Percentiles rank a stretch among this genome's conserved stretches.
These are phyloP conservation scores for Leucocoprinus leucothites DNA, from an alignment of 768 basidiomycete genomes.

Conservation along the genomic window DNA sequence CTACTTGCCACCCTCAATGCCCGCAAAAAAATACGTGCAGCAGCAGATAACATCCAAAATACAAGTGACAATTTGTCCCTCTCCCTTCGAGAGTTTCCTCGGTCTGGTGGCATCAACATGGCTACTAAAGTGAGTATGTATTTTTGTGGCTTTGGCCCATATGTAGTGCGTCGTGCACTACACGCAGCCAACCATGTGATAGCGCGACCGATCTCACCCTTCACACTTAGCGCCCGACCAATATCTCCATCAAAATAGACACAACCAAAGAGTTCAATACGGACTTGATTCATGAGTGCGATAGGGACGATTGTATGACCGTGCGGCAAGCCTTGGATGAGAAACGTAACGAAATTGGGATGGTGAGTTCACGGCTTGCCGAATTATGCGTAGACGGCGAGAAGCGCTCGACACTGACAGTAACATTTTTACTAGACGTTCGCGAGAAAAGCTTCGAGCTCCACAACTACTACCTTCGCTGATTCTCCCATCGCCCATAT, in stretches of 20 bases:
- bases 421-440: not conserved
- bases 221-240: constrained; percentile 32
- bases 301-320: constrained; percentile 18
- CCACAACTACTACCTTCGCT: constrained; percentile 1
- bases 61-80: constrained; percentile 38
- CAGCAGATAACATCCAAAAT: constrained; percentile 35
- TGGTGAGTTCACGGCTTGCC: constrained; percentile 3
- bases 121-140: not conserved
- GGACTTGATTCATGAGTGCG: constrained; percentile 34
- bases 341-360: constrained; percentile 5
- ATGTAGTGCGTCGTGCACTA: not conserved
- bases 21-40: constrained; percentile 42
- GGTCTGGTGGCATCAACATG: constrained; percentile 18
- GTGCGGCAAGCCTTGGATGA: not conserved
- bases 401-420: not conserved
- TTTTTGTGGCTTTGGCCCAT: no score
- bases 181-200: not conserved
- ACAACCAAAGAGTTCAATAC: constrained; percentile 48
- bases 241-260: constrained; percentile 54
- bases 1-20: constrained; percentile 61
- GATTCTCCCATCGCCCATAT: not conserved
- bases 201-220: not conserved
- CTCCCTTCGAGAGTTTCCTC: constrained; percentile 37
- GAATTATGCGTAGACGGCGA: not conserved
- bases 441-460: constrained; percentile 9